phyloP scores from a whole-genome alignment of 371 early-diverging fungal genomes.

The Mycotypha africana region DNA sequence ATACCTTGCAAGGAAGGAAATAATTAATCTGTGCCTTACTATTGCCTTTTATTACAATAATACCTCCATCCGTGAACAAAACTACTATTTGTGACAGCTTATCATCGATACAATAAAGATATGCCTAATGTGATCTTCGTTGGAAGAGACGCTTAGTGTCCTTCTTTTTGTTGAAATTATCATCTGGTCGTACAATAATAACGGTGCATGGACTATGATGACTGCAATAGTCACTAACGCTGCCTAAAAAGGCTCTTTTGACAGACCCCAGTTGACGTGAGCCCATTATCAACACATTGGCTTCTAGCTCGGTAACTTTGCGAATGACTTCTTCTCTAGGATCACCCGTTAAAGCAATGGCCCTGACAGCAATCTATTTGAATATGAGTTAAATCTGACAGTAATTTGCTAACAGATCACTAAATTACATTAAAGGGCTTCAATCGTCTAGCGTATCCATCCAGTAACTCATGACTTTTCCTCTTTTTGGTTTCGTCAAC shows the following conservation, averaged over 20 bases:
- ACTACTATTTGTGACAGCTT: too few species aligned
- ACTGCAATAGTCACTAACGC: slow-evolving; percentile 27
- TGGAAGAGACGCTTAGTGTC: slow-evolving; percentile 5
- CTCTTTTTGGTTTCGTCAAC: slow-evolving; percentile 14
- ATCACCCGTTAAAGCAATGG: slow-evolving; percentile 38
- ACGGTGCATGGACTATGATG: slow-evolving; percentile 20
- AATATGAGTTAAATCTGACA: too few species aligned
- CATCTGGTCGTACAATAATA: slow-evolving; percentile 16
- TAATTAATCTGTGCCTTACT: neutral
- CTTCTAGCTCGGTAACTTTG: slow-evolving; percentile 32
- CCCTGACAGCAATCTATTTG: slow-evolving; percentile 28
- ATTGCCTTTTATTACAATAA: too few species aligned
- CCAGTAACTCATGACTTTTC: slow-evolving; percentile 15
- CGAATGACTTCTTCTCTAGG: slow-evolving; percentile 38
- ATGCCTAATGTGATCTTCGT: neutral
- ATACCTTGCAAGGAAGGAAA: slow-evolving; percentile 19
- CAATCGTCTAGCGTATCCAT: slow-evolving; percentile 13
- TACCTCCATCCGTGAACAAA: too few species aligned
- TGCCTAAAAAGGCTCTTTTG: slow-evolving; percentile 26
- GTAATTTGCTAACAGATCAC: too few species aligned
- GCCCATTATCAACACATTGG: slow-evolving; percentile 37
- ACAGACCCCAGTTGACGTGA: slow-evolving; percentile 32
- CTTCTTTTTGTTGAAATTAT: slow-evolving; percentile 9
- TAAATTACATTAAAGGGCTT: slow-evolving; percentile 6
- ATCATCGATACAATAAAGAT: too few species aligned